phyloP scores from a whole-genome alignment of 805 yeast species.

The Zygosaccharomyces gambellarensis region DNA sequence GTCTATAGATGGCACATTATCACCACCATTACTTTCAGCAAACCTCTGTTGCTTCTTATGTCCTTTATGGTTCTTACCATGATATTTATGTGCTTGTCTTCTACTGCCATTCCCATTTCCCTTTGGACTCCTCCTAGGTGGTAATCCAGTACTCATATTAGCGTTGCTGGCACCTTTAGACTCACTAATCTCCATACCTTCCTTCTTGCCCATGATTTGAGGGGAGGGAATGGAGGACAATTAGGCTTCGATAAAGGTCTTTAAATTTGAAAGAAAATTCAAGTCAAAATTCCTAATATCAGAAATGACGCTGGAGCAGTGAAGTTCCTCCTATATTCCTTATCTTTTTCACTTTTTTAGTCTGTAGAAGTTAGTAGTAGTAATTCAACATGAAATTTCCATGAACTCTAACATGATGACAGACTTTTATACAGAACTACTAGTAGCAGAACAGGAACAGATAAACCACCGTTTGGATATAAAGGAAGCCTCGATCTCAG shows the following conservation, averaged over 20 bases:
- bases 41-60: slow-evolving; percentile 11
- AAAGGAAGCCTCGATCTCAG: not conserved
- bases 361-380: not conserved
- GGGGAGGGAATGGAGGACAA: not conserved
- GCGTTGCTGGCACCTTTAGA: not conserved
- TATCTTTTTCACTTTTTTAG: not conserved
- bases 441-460: not conserved
- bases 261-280: not conserved
- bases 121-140: not conserved
- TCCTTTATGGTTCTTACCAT: slow-evolving; percentile 9
- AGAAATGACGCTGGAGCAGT: not conserved
- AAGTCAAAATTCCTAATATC: not conserved
- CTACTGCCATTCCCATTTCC: not conserved
- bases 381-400: not conserved
- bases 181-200: not conserved
- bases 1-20: not conserved
- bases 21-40: not conserved
- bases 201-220: slow-evolving; percentile 3
- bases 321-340: not conserved
- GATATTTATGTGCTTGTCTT: slow-evolving; percentile 8
- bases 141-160: not conserved
- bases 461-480: too few relatives aligned
- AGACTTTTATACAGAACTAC: not conserved
- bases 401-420: not conserved
- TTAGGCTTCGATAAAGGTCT: not conserved